These are phyloP conservation scores for Loxodes magnus DNA, from an alignment of 73 alveolate genomes.

Conservation along the genomic window DNA sequence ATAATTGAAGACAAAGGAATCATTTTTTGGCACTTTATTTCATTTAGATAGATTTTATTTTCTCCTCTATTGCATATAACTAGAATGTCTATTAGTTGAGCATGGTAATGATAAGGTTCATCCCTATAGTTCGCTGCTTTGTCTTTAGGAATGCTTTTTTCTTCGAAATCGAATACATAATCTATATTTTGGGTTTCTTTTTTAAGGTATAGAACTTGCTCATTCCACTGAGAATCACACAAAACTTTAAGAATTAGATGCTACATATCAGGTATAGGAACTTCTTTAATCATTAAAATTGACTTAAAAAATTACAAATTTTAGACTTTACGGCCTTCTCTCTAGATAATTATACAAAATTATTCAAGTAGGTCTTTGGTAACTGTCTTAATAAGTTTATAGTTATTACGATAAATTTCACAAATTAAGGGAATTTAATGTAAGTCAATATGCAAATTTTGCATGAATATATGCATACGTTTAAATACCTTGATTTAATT, in stretches of 20 bases:
- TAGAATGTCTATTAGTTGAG: constrained; percentile 19
- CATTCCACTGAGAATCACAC: background rate
- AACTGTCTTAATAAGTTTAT: constrained; percentile 8
- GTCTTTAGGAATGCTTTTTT: constrained; percentile 3
- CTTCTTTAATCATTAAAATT: constrained; percentile 9
- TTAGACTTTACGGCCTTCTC: constrained; percentile 25
- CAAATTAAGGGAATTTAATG: constrained; percentile 40
- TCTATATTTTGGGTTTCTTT: background rate
- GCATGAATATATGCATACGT: constrained; percentile 11
- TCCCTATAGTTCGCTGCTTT: constrained; percentile 12
- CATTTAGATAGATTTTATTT: background rate
- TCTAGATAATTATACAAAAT: constrained; percentile 16
- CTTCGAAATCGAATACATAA: background rate
- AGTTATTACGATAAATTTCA: constrained; percentile 34
- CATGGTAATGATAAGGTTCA: constrained; percentile 32
- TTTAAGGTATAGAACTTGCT: background rate
- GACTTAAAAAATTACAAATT: constrained; percentile 19
- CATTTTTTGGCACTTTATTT: constrained; percentile 2
- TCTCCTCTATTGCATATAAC: background rate
- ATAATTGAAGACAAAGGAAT: too few species aligned
- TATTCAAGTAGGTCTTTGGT: constrained; percentile 12
- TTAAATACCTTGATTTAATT: constrained; percentile 18
- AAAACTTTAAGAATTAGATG: constrained; percentile 20
- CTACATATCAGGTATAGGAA: constrained; percentile 30
- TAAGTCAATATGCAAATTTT: constrained; percentile 23